Percentiles rank a stretch among this genome's conserved stretches.
Conservation (phyloP, 192 early-diverging fungal species). For the Gigaspora rosea region DNA sequence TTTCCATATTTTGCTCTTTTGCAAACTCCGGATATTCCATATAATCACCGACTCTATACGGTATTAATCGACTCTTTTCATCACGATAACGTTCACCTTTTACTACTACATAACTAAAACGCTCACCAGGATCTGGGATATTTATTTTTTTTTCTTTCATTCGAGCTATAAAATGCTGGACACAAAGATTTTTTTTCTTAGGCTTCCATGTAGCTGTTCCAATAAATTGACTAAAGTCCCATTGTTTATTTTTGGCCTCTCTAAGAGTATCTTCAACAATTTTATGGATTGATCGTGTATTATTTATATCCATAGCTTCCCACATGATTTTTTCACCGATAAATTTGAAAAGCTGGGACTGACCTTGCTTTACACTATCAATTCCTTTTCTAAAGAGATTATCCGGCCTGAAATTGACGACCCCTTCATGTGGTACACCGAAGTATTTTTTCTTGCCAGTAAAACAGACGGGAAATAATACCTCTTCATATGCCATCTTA, state of each 20-base stretch:
- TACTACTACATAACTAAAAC: slow-evolving; percentile 21
- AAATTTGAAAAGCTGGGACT: neutral
- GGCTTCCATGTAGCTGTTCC: neutral
- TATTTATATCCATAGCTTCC: neutral
- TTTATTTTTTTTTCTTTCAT: neutral
- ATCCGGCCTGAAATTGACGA: neutral
- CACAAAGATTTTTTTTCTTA: neutral
- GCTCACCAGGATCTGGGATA: neutral
- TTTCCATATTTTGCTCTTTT: neutral
- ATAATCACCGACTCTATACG: neutral
- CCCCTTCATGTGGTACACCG: neutral
- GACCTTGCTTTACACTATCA: neutral
- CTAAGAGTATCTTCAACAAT: slow-evolving; percentile 13
- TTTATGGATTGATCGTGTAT: neutral
- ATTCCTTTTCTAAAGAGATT: slow-evolving; percentile 8
- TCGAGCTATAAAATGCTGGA: too few species aligned
- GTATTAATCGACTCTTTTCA: neutral
- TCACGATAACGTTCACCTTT: too few species aligned
- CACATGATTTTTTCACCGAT: neutral
- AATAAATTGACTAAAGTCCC: too few species aligned
- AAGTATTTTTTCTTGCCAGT: slow-evolving; percentile 20
- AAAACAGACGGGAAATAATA: slow-evolving; percentile 4
- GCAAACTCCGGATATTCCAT: neutral
- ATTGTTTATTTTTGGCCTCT: neutral
- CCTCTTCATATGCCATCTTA: slow-evolving; percentile 12